Percentiles rank a stretch among this genome's conserved stretches.
Evolutionary conservation across 768 basidiomycete species (phyloP).

Genomic region (Auriscalpium orientale): DNA sequence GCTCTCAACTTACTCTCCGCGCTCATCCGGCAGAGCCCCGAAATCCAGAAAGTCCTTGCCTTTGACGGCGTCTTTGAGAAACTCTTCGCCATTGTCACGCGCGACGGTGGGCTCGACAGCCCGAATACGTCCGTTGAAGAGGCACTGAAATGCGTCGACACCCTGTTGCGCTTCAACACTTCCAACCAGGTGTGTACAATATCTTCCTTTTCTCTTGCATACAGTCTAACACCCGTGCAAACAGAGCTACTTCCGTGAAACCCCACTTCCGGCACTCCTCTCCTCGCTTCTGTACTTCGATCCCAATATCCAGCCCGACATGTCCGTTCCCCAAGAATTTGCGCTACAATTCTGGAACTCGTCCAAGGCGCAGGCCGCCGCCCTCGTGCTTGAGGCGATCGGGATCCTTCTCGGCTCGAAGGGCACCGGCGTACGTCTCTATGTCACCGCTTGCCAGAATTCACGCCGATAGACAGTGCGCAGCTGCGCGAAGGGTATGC

Average conservation of each 20-base stretch:
- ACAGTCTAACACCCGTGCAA: slow-evolving; percentile 11
- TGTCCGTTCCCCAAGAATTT: slow-evolving; percentile 76
- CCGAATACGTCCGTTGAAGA: slow-evolving; percentile 83
- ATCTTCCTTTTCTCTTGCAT: background rate
- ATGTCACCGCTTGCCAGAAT: background rate
- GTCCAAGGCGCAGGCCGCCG: slow-evolving; percentile 78
- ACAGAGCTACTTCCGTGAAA: slow-evolving; percentile 95
- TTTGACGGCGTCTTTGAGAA: slow-evolving; percentile 97
- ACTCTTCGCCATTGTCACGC: slow-evolving; percentile 78
- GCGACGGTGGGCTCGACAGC: slow-evolving; percentile 81
- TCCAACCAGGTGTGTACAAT: slow-evolving; percentile 74
- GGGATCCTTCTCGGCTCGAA: slow-evolving; percentile 79
- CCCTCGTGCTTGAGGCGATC: slow-evolving; percentile 74
- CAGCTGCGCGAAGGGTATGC: slow-evolving; percentile 51
- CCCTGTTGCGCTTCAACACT: slow-evolving; percentile 84
- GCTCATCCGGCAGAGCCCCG: slow-evolving; percentile 77
- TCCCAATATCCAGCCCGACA: slow-evolving; percentile 47
- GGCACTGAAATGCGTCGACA: slow-evolving; percentile 79
- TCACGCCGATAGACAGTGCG: slow-evolving; percentile 2
- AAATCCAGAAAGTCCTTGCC: slow-evolving; percentile 94
- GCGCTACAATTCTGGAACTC: slow-evolving; percentile 95
- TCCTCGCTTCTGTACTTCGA: slow-evolving; percentile 68
- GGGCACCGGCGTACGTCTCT: slow-evolving; percentile 46
- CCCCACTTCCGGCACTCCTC: slow-evolving; percentile 59
- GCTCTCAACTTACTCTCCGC: slow-evolving; percentile 29